Evolutionary conservation across 371 early-diverging fungal species (phyloP).

Genomic region (Batkoa obscura): DNA sequence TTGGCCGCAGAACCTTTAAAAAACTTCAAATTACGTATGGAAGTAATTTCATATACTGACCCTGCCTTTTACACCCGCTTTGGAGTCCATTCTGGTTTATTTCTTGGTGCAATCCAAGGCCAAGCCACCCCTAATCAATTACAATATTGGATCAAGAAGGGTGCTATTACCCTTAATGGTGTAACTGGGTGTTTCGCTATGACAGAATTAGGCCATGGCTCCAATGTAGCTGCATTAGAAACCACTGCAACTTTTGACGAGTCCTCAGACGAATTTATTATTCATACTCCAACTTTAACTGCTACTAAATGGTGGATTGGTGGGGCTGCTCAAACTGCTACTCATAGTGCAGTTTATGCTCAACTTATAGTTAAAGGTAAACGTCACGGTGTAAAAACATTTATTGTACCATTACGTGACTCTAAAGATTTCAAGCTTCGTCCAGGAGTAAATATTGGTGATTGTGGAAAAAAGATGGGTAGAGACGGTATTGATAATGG

Average conservation of each 20-base stretch:
- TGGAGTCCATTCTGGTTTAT: conserved; percentile 81
- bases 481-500: conserved; percentile 71
- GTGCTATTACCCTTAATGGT: conserved; percentile 45
- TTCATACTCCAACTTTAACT: conserved; percentile 78
- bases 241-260: conserved; percentile 84
- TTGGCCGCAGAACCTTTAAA: conserved; percentile 54
- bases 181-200: conserved; percentile 83
- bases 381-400: conserved; percentile 58
- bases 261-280: conserved; percentile 61
- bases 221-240: conserved; percentile 81
- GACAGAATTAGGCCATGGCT: conserved; percentile 82
- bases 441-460: conserved; percentile 47
- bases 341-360: conserved; percentile 63
- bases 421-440: conserved; percentile 28
- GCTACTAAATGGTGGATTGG: conserved; percentile 97
- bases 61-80: conserved; percentile 84
- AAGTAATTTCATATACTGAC: conserved; percentile 57
- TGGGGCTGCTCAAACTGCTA: conserved; percentile 68
- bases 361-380: conserved; percentile 57
- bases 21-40: conserved; percentile 60
- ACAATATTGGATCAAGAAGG: conserved; percentile 72
- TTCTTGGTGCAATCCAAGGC: conserved; percentile 75
- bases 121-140: conserved; percentile 73
- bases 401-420: conserved; percentile 50
- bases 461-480: conserved; percentile 59